A percentile compares a stretch with the other conserved stretches of the same genome.
phyloP scores from a whole-genome alignment of 2,329 filamentous ascomycete genomes.

The Diaporthe citri region DNA sequence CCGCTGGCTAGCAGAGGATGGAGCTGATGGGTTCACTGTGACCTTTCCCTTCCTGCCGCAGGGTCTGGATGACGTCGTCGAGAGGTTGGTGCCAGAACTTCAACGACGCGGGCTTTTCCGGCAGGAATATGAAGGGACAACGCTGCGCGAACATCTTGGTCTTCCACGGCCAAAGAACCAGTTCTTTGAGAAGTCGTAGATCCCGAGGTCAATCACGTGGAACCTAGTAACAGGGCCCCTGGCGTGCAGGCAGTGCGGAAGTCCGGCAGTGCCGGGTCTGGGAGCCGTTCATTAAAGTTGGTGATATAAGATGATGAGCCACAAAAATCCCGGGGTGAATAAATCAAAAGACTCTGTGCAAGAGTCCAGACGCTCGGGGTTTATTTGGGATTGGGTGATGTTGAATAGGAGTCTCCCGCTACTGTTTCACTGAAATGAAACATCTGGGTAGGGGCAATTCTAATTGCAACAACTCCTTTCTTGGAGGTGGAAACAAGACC shows the following conservation, averaged over 20 bases:
- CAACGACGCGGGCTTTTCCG: slow-evolving; percentile 65
- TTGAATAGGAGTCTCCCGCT: slow-evolving; percentile 15
- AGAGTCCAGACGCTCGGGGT: background rate
- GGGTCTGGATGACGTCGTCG: slow-evolving; percentile 62
- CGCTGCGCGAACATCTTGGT: slow-evolving; percentile 66
- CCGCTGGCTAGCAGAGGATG: slow-evolving; percentile 60
- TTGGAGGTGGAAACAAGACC: slow-evolving; percentile 27
- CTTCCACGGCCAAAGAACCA: slow-evolving; percentile 59
- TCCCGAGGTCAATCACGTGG: background rate
- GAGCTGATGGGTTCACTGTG: slow-evolving; percentile 65
- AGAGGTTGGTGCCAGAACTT: slow-evolving; percentile 62
- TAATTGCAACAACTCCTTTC: slow-evolving; percentile 18
- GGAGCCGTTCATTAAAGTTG: background rate
- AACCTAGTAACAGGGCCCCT: background rate
- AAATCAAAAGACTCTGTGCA: background rate
- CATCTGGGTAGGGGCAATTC: slow-evolving; percentile 8
- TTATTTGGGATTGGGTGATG: background rate
- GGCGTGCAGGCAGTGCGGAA: background rate
- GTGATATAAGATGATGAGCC: background rate
- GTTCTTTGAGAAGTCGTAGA: slow-evolving; percentile 48
- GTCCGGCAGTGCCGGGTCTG: background rate
- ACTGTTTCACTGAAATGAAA: slow-evolving; percentile 40
- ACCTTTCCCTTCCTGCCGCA: slow-evolving; percentile 63
- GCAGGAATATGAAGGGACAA: slow-evolving; percentile 64
- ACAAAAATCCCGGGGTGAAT: slow-evolving; percentile 4